These are phyloP conservation scores for Trametes punicea DNA, from an alignment of 768 basidiomycete genomes.

Conservation along the genomic window DNA sequence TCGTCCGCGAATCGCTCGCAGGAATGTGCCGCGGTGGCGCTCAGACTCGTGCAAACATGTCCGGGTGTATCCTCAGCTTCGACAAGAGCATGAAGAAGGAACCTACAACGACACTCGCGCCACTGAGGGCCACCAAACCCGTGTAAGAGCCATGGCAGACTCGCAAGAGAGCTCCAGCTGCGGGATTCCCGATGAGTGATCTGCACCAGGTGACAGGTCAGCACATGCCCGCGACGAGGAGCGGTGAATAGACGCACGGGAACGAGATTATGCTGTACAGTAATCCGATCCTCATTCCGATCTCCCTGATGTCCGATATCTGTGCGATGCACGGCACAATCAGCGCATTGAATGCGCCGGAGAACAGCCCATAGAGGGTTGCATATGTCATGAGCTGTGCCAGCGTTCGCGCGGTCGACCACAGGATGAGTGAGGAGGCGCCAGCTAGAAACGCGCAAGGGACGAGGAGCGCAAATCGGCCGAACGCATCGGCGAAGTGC, in stretches of 20 bases:
- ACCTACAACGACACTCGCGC: conserved; percentile 55
- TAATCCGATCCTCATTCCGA: conserved; percentile 61
- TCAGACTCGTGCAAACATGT: conserved; percentile 15
- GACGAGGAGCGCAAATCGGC: conserved; percentile 62
- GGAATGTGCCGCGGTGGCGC: neutral
- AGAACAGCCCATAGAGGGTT: conserved; percentile 56
- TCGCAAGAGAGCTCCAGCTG: conserved; percentile 55
- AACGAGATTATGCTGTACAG: conserved; percentile 63
- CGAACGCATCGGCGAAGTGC: conserved; percentile 59
- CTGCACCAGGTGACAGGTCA: conserved; percentile 31
- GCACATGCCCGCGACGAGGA: neutral
- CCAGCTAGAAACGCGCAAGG: conserved; percentile 66
- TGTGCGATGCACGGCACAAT: conserved; percentile 68
- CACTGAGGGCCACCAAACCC: conserved; percentile 57
- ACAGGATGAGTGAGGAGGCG: conserved; percentile 51
- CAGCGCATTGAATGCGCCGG: conserved; percentile 65
- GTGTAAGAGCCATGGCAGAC: conserved; percentile 42
- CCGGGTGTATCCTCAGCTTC: conserved; percentile 15
- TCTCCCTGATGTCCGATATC: conserved; percentile 56
- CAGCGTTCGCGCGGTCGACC: conserved; percentile 46
- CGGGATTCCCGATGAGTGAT: conserved; percentile 60
- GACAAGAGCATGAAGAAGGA: conserved; percentile 54
- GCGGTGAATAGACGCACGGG: conserved; percentile 48
- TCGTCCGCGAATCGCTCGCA: no score
- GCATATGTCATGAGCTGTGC: conserved; percentile 46